Base-by-base conservation (phyloP, 2,329 filamentous ascomycete species). In the Clonostachys solani region DNA sequence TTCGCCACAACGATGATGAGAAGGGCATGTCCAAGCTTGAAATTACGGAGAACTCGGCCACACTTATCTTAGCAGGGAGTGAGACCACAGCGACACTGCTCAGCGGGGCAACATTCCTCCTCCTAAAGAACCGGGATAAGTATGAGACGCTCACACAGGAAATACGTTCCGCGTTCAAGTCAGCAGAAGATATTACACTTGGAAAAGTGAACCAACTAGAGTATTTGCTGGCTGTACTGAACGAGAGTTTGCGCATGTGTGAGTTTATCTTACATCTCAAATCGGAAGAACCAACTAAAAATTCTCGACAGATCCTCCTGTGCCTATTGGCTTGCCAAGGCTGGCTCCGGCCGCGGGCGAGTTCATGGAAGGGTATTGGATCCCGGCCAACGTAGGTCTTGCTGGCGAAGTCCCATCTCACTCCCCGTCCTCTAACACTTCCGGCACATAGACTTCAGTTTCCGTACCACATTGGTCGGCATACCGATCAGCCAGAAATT, bases 81-180 rank as follows among this genome's bases (percentile, higher is more conserved):
- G 72, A 76, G 46, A 76, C 73, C 0, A 75, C 71, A 0, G 71
- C 72, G 0, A 72, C 72, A 0, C 55, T 66, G 3, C 56, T 77
- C 3, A 56, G 61, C 0, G 73, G 72, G 2, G 56, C 61, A 0
- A 71, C 69, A 0, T 75, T 65, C 45, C 59, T 70, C 1, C 57
- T 79, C 0, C 54, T 72, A 19, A 36, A 8, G 15, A 19, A 46
- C 33, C 43, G 37, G 29, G 33, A 38, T 15, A 42, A n/a, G 12
- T 19, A 15, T 12, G 13, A 13, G 5, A 12, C 5, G 36, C 34
- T 46, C 19, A 18, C 13, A 17, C 5, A 42, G n/a, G 47, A 49
- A 16, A 19, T 49, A 10, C 23, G 37, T 16, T 23, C 18, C 10
- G 43, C 38, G 10, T 47, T 47, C 16, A 18, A 9, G 36, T 13